Percentiles rank a stretch among this genome's conserved stretches.
Evolutionary conservation across 805 yeast genomes (phyloP).

Genomic region (Pichia occidentalis): DNA sequence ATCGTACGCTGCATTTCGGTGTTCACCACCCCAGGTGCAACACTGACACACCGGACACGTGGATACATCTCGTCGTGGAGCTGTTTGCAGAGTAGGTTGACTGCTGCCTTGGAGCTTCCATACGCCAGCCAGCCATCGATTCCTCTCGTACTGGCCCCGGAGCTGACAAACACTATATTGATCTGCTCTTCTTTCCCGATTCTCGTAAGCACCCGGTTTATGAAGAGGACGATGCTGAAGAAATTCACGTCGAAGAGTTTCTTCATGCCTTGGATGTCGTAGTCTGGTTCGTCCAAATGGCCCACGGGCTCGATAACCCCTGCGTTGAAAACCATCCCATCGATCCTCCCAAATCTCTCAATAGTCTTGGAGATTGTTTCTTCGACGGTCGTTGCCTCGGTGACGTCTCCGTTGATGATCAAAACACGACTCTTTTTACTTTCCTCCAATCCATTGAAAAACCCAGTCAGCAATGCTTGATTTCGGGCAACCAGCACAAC

Average conservation of each 20-base stretch:
- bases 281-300: slow-evolving; percentile 37
- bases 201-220: slow-evolving; percentile 43
- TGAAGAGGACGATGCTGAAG: slow-evolving; percentile 64
- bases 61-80: slow-evolving; percentile 62
- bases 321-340: slow-evolving; percentile 70
- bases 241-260: slow-evolving; percentile 66
- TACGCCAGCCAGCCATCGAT: slow-evolving; percentile 85
- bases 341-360: slow-evolving; percentile 47
- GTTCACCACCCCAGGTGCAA: slow-evolving; percentile 95
- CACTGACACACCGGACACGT: slow-evolving; percentile 50
- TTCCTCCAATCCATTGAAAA: slow-evolving; percentile 32
- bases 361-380: slow-evolving; percentile 41
- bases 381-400: slow-evolving; percentile 33
- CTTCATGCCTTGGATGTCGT: slow-evolving; percentile 55
- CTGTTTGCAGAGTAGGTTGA: slow-evolving; percentile 67
- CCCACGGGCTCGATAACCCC: slow-evolving; percentile 78
- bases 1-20: slow-evolving; percentile 83
- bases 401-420: slow-evolving; percentile 54
- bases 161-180: slow-evolving; percentile 65
- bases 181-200: slow-evolving; percentile 38
- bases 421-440: slow-evolving; percentile 46
- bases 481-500: slow-evolving; percentile 74
- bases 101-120: slow-evolving; percentile 86
- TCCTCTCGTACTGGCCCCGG: slow-evolving; percentile 73
- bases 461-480: slow-evolving; percentile 33